Conservation (phyloP, 768 basidiomycete genomes). For the Fistulinella prunicolor region DNA sequence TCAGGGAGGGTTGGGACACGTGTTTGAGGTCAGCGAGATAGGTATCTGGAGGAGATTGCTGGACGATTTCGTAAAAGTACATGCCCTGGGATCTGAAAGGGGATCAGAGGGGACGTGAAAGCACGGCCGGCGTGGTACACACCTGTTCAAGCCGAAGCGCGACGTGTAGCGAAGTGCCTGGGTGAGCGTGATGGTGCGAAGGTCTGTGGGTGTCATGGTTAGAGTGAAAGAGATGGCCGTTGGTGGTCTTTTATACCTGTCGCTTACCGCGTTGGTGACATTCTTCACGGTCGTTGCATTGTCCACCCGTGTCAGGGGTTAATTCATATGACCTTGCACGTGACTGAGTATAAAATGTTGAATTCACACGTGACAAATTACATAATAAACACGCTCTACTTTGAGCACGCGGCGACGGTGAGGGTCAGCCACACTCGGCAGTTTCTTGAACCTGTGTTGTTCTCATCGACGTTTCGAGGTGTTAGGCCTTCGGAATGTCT, state of each 20-base stretch:
- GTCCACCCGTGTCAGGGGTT: constrained; percentile 15
- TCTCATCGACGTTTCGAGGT: constrained; percentile 34
- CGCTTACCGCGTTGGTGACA: background rate
- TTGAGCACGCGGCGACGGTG: constrained; percentile 11
- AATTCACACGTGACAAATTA: constrained; percentile 29
- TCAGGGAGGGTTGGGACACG: background rate
- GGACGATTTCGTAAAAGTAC: constrained; percentile 3
- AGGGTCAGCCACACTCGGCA: constrained; percentile 14
- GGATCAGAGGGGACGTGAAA: background rate
- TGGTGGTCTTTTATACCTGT: background rate
- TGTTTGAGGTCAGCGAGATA: constrained; percentile 1
- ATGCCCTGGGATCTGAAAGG: background rate
- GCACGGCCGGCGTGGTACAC: background rate
- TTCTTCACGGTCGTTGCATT: background rate
- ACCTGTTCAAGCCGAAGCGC: constrained; percentile 4
- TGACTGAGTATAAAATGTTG: constrained; percentile 23
- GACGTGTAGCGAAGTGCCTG: background rate
- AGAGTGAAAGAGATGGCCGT: background rate
- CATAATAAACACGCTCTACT: constrained; percentile 29
- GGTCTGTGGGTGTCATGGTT: background rate
- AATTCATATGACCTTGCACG: constrained; percentile 21
- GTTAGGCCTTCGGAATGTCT: constrained; percentile 48
- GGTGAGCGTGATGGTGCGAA: background rate
- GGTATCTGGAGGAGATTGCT: background rate
- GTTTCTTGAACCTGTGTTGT: background rate